Base-by-base conservation (phyloP, 345 rosid species). In the Lepidium didymum region DNA sequence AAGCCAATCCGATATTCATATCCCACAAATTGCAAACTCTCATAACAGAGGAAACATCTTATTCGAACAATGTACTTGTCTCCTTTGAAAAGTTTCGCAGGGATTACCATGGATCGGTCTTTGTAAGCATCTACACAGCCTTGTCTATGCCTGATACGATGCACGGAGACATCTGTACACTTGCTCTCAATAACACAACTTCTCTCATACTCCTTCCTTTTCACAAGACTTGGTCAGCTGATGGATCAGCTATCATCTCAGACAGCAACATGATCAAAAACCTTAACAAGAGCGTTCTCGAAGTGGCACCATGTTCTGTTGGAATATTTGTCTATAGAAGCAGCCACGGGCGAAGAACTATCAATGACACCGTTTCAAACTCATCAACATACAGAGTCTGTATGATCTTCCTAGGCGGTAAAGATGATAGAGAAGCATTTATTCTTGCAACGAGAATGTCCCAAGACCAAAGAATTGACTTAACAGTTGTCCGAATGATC, bases 161-260 rank as follows among this genome's bases (percentile, higher is more conserved):
- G 95, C 78, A 84, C 5, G 87, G 85, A 29, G 95, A 86, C 47
- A 73, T 84, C 0, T 77, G 89, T 67, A 65, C 73, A 29, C 86
- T 84, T 29, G 86, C 94, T 2, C 64, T 77, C n/a, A 83, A 84
- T 65, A 80, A 74, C 42, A 57, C 36, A 1, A 61, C 86, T 2
- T 77, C 81, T 10, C 67, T 88, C 25, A 80, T 88, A 10, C 40
- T 88, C 18, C 81, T 84, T 40, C 95, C 91, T 4, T 84, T 86
- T 52, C 91, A 86, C 34, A 47, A 72, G 8, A 84, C 36, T 47
- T 81, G 91, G 89, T 73, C 77, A 0, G 53, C 57, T 1, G 79
- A 80, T 14, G 84, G 74, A 8, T 53, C 73, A 0, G 35, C 58
- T 9, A 35, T 81, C 2, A 69, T 68, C 52, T 67, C 84, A 1